Percentiles rank a stretch among this genome's conserved stretches.
phyloP scores from a whole-genome alignment of 345 rosid species.

The Gossypium bickii region DNA sequence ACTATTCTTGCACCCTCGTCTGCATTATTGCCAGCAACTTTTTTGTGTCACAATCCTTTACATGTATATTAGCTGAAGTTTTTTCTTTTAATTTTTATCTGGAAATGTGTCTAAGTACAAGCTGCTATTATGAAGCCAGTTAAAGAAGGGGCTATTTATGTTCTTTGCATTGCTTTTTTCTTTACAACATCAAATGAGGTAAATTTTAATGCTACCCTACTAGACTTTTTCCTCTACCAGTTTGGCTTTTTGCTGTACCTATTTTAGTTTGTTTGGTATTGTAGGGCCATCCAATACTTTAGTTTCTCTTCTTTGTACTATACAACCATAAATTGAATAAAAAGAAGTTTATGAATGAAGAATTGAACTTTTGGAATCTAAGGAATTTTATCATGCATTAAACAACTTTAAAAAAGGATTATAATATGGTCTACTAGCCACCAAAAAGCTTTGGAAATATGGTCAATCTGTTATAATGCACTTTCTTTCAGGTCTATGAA shows the following conservation, averaged over 20 bases:
- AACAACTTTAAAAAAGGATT: neutral
- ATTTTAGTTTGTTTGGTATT: neutral
- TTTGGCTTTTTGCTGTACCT: neutral
- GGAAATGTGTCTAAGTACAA: neutral
- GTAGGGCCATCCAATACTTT: neutral
- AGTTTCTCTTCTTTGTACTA: neutral
- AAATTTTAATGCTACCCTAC: conserved; percentile 4
- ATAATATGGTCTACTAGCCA: neutral
- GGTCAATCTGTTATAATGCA: neutral
- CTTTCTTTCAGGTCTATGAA: neutral
- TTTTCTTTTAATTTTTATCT: neutral
- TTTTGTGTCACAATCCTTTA: too few relatives aligned
- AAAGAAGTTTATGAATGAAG: neutral
- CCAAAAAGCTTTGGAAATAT: neutral
- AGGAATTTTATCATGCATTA: neutral
- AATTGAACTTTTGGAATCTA: neutral
- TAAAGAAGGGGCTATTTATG: neutral
- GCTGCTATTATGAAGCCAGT: neutral
- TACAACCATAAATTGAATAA: neutral
- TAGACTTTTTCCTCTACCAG: neutral
- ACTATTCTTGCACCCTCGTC: too few relatives aligned
- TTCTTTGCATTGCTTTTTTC: neutral
- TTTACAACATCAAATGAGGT: conserved; percentile 5
- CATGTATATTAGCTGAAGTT: neutral
- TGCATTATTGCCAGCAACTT: too few relatives aligned